Evolutionary conservation across 352 stramenopile genomes (phyloP), one percentile per base, ranked within the genome.

Genomic region (Phytophthora boehmeriae): DNA sequence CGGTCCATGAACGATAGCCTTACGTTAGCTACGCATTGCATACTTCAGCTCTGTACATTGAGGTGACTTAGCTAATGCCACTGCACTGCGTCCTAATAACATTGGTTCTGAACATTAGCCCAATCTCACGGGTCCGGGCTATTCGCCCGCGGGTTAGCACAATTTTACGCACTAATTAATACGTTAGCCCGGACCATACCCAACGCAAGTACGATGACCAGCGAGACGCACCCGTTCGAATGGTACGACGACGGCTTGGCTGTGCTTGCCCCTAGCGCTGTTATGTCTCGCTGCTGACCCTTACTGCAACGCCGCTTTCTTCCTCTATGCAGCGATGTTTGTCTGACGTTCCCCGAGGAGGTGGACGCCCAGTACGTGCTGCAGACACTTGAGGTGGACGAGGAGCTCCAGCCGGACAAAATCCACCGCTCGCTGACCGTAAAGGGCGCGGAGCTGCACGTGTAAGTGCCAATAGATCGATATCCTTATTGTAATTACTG

Each of bases 401-500:
- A 79, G 27, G 87, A 96, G 73, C 83, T 96, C 46, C 86, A 93
- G 53, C 87, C 87, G 0, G 83, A 92, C 22, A 96, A 96, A 60
- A 94, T 96, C 65, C 76, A 87, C 65, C 85, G 83, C 50, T 77
- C 73, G 41, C 71, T 96, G 22, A 74, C 67, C 14, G 73, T 92
- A 10, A 63, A 93, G 22, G 87, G 65, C 67, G 48, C 55, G 8
- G 72, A 89, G 41, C 78, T 96, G 17, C 71, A 83, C 52, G 78
- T 86, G 87, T 96, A 88, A 49, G 84, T 86, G 4, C 5, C 16
- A 10, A 19, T 57, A 6, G 56, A 8, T 51, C 9, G 10, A 5
- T 23, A 5, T 0, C 11, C 19, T 35, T 53, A 35, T n/a, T 46
- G 20, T 11, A 16, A 30, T 1, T 10, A 43, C 8, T 25, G 17